A percentile compares a stretch with the other conserved stretches of the same genome.
These are phyloP conservation scores for Talaromyces stipitatus DNA, from an alignment of 495 filamentous ascomycete species.

Conservation along the genomic window DNA sequence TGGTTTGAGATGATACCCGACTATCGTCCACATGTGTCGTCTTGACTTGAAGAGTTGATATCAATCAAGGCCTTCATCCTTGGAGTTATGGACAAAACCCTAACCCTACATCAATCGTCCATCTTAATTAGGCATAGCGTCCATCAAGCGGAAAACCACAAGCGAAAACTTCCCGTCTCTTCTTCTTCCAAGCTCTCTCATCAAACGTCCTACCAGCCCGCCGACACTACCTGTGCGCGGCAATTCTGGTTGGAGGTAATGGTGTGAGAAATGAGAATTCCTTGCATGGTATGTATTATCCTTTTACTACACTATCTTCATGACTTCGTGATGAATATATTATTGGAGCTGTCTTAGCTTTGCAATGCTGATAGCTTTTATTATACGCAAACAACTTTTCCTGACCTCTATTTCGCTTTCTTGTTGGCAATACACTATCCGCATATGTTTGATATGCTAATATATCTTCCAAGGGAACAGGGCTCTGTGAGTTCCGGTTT, in stretches of 20 bases:
- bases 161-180: neutral
- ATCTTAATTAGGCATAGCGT: neutral
- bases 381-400: conserved; percentile 34
- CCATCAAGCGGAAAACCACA: neutral
- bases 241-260: neutral
- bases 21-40: too few species aligned
- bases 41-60: too few species aligned
- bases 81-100: neutral
- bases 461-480: conserved; percentile 20
- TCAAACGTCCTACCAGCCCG: neutral
- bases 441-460: conserved; percentile 5
- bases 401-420: conserved; percentile 13
- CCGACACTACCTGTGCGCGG: conserved; percentile 3
- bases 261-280: conserved; percentile 23
- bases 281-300: conserved; percentile 25
- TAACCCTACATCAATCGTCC: neutral
- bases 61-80: too few species aligned
- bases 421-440: conserved; percentile 4
- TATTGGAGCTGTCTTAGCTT: conserved; percentile 99
- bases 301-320: neutral
- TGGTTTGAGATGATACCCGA: too few species aligned
- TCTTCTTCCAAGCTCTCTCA: neutral
- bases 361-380: conserved; percentile 42
- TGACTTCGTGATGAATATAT: conserved; percentile 51
- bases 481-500: conserved; percentile 31